Evolutionary conservation across 257 asterid species (phyloP).

Genomic region (Plantago elongata): DNA sequence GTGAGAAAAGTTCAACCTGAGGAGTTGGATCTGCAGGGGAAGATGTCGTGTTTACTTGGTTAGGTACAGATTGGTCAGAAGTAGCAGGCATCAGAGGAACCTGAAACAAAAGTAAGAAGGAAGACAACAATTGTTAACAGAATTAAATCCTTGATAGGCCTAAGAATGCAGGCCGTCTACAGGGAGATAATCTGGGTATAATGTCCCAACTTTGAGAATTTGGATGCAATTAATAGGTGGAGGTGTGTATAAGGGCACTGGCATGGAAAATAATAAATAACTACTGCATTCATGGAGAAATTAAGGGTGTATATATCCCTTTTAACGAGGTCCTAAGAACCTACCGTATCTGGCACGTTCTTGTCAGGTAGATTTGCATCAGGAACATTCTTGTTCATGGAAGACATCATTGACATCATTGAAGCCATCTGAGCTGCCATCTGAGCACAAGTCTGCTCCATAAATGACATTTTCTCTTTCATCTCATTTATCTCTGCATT

Average conservation of each 20-base stretch:
- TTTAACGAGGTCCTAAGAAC: not conserved
- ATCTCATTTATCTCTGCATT: constrained; percentile 32
- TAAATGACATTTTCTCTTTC: constrained; percentile 29
- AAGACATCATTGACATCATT: constrained; percentile 41
- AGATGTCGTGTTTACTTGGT: constrained; percentile 2
- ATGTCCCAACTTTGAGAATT: not conserved
- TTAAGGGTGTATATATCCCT: not conserved
- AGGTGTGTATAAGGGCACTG: not conserved
- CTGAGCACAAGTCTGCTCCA: constrained; percentile 42
- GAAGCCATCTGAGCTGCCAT: constrained; percentile 41
- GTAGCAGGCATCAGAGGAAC: constrained; percentile 11
- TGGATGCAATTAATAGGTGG: constrained; percentile 10
- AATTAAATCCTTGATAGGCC: not conserved
- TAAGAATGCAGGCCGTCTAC: too few species aligned
- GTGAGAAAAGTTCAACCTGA: constrained; percentile 13
- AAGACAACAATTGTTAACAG: not conserved
- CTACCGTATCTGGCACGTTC: constrained; percentile 21
- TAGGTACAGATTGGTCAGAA: constrained; percentile 13
- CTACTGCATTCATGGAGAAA: not conserved
- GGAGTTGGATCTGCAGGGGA: not conserved
- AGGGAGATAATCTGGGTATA: not conserved
- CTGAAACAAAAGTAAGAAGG: constrained; percentile 4
- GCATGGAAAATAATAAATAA: too few species aligned
- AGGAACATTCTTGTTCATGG: constrained; percentile 25
- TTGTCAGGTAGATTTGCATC: not conserved